Base-by-base conservation (phyloP, 768 basidiomycete genomes). In the Pisolithus marmoratus region DNA sequence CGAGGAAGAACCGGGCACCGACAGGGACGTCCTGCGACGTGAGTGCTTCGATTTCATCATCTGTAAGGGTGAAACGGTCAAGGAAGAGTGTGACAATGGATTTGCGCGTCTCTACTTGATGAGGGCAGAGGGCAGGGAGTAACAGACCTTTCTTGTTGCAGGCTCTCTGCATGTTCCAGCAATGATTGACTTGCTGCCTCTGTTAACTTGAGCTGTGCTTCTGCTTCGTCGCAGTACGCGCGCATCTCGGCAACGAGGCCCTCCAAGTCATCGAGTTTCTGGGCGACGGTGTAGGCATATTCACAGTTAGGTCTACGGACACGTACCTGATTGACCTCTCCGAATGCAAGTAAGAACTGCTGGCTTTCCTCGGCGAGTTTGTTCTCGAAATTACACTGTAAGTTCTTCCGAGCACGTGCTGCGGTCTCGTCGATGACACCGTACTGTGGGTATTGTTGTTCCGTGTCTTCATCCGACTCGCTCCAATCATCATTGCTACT, bases 321-420 rank as follows among this genome's bases (percentile, higher is more conserved):
- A 79, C 90, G 58, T 66, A 95, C 95, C 71, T 90, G 78, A 72
- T 97, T 90, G 36, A 98, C 91, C 58, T 93, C 85, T 20, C 83
- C 83, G 55, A 98, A 87, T 0, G 89, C 92, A 24, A 80, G 77
- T 51, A 98, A 65, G 65, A 99, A 96, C 56, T 82, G 80, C 43
- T 78, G 77, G 58, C 92, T 94, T 5, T 90, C 90, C 48, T 87
- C 82, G 0, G 87, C 82, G 42, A 97, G 75, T 65, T 83, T 87
- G 46, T 72, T 76, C 64, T 97, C 94, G 65, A 95, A 82, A 65
- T 97, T 94, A 55, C 85, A 76, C 40, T 89, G 79, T 49, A 97
- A 74, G 60, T 85, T 82, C 64, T 85, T 90, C 50, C 93, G 75
- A 23, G 88, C 92, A 43, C 79, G 74, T 5, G 81, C 79, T 0